A percentile compares a stretch with the other conserved stretches of the same genome.
These are phyloP conservation scores for Phialocephala subalpina DNA, from an alignment of 2,329 filamentous ascomycete species.

Conservation along the genomic window DNA sequence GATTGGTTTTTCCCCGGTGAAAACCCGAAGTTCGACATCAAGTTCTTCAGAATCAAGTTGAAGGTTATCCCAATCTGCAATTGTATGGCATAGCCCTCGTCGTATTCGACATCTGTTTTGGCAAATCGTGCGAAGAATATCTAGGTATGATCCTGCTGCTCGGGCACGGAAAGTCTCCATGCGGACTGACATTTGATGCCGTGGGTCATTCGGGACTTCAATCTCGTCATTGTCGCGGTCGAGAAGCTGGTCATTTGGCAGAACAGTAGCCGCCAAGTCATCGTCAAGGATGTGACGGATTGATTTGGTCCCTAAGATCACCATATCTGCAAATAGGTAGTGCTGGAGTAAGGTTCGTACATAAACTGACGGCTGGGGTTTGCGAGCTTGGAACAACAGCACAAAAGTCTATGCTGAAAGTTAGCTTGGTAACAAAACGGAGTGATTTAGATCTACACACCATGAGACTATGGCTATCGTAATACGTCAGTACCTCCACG, in stretches of 20 bases:
- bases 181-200: slow-evolving; percentile 74
- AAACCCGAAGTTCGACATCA: slow-evolving; percentile 70
- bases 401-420: slow-evolving; percentile 68
- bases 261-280: slow-evolving; percentile 79
- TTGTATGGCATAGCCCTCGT: slow-evolving; percentile 85
- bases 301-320: slow-evolving; percentile 71
- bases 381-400: slow-evolving; percentile 76
- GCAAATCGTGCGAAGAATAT: slow-evolving; percentile 83
- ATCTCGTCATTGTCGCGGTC: slow-evolving; percentile 79
- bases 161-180: slow-evolving; percentile 75
- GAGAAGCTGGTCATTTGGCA: slow-evolving; percentile 75
- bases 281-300: slow-evolving; percentile 80
- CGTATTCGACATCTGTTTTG: slow-evolving; percentile 91
- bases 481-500: slow-evolving; percentile 71
- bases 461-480: slow-evolving; percentile 73
- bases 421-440: slow-evolving; percentile 15
- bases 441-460: slow-evolving; percentile 53
- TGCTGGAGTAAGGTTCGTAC: slow-evolving; percentile 82
- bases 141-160: slow-evolving; percentile 76
- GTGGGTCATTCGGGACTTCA: slow-evolving; percentile 76
- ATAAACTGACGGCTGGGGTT: slow-evolving; percentile 84
- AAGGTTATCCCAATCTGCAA: slow-evolving; percentile 83
- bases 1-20: slow-evolving; percentile 68
- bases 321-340: slow-evolving; percentile 76
- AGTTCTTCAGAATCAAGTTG: slow-evolving; percentile 83